These are phyloP conservation scores for Apiospora hydei DNA, from an alignment of 2,329 filamentous ascomycete species.

Conservation along the genomic window DNA sequence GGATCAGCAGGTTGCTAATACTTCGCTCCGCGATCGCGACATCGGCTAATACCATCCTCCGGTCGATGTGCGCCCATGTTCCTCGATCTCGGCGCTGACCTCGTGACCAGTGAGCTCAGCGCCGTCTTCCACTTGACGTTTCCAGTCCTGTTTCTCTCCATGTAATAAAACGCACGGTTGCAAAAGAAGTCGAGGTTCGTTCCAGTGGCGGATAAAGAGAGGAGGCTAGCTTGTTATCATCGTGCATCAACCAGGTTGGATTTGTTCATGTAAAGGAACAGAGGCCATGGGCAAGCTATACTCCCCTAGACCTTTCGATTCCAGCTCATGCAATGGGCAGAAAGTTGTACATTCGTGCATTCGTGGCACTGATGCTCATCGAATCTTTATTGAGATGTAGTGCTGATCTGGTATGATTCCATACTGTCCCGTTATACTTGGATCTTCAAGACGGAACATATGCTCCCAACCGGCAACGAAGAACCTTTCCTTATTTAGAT, in stretches of 20 bases:
- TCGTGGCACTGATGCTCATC: too few species aligned
- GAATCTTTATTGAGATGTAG: background rate
- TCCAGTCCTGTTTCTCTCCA: slow-evolving; percentile 8
- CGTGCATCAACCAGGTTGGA: background rate
- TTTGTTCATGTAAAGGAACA: background rate
- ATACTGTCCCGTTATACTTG: background rate
- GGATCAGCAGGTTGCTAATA: too few species aligned
- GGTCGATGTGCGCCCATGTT: slow-evolving; percentile 17
- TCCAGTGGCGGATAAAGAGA: background rate
- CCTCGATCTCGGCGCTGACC: background rate
- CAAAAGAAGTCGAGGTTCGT: background rate
- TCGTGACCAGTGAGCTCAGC: background rate
- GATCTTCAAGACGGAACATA: background rate
- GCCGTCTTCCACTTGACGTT: slow-evolving; percentile 5
- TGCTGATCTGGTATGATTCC: background rate
- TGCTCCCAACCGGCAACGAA: background rate
- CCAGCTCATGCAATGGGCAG: background rate
- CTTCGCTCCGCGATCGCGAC: slow-evolving; percentile 1
- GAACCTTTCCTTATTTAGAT: background rate
- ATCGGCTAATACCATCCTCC: slow-evolving; percentile 19
- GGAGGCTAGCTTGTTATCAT: background rate
- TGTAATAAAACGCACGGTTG: slow-evolving; percentile 12
- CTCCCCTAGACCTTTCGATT: background rate
- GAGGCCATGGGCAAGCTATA: background rate
- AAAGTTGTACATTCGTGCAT: too few species aligned